Conservation (phyloP, 192 early-diverging fungal genomes). For the Gonapodya sp. region DNA sequence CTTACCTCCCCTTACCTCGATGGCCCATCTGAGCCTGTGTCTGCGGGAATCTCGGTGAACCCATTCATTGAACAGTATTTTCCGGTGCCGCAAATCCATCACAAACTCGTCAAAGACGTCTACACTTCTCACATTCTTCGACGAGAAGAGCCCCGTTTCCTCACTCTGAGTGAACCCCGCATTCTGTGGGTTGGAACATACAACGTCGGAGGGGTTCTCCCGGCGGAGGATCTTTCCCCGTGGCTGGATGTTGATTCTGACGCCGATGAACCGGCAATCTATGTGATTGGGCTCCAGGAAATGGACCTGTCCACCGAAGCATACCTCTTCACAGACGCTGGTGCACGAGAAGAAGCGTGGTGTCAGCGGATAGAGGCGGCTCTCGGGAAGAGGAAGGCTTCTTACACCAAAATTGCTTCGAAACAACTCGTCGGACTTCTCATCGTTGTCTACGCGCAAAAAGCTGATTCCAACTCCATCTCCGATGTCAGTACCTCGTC, state of each 20-base stretch:
- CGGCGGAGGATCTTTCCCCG: background rate
- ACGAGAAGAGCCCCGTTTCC: background rate
- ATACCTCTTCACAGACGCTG: conserved; percentile 67
- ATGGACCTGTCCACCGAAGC: conserved; percentile 78
- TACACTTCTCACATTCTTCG: background rate
- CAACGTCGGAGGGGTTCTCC: background rate
- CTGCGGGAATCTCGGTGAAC: background rate
- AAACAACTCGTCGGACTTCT: conserved; percentile 66
- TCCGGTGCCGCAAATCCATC: background rate
- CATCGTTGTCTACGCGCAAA: background rate
- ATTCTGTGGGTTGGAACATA: background rate
- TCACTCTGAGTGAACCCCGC: background rate
- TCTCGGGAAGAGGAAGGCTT: conserved; percentile 37
- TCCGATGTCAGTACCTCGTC: conserved; percentile 54
- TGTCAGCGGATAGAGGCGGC: conserved; percentile 54
- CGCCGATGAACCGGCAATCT: conserved; percentile 36
- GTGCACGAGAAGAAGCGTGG: conserved; percentile 70
- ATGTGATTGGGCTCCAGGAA: conserved; percentile 84
- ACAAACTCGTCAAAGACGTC: conserved; percentile 1
- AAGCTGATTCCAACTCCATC: conserved; percentile 24
- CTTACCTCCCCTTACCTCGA: background rate
- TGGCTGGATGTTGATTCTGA: background rate
- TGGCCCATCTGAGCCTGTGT: background rate
- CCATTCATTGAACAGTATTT: background rate
- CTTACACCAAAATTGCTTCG: conserved; percentile 60